Conservation (phyloP, 108 stramenopile genomes). For the Nitzschia sp. region DNA sequence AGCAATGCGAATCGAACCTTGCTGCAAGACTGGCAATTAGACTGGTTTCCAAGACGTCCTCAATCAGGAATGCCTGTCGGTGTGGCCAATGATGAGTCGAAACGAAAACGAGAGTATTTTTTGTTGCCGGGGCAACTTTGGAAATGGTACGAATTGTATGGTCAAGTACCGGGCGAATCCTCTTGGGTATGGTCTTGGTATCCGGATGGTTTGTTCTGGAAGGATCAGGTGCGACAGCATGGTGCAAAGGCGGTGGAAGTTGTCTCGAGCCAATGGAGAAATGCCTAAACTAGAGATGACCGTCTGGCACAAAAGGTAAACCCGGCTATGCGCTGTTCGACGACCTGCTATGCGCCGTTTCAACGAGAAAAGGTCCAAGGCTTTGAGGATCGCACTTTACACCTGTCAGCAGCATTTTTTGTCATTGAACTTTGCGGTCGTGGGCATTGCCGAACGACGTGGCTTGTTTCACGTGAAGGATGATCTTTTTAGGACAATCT, state of each 20-base stretch:
- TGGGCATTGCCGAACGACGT: too few species aligned
- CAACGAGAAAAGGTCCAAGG: too few species aligned
- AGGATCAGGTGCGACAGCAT: not conserved
- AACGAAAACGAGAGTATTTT: not conserved
- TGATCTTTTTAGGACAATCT: too few species aligned
- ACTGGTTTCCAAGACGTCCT: not conserved
- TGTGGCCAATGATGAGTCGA: not conserved
- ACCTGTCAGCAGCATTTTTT: too few species aligned
- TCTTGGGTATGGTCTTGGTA: not conserved
- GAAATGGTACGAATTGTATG: not conserved
- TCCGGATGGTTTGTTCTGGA: slow-evolving; percentile 7
- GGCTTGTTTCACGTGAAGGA: too few species aligned
- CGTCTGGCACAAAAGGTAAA: too few species aligned
- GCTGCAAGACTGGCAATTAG: not conserved
- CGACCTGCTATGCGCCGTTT: too few species aligned
- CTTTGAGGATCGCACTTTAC: too few species aligned
- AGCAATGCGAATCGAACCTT: not conserved
- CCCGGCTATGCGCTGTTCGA: too few species aligned
- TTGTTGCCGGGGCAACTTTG: slow-evolving; percentile 2
- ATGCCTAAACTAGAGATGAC: too few species aligned
- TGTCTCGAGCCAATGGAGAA: too few species aligned
- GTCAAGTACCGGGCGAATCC: not conserved
- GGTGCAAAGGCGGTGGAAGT: not conserved
- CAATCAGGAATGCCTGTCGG: not conserved
- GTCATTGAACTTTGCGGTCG: too few species aligned